Percentiles rank a stretch among this genome's conserved stretches.
Conservation (phyloP, 2,329 filamentous ascomycete genomes). For the Trichoderma koningiopsis region DNA sequence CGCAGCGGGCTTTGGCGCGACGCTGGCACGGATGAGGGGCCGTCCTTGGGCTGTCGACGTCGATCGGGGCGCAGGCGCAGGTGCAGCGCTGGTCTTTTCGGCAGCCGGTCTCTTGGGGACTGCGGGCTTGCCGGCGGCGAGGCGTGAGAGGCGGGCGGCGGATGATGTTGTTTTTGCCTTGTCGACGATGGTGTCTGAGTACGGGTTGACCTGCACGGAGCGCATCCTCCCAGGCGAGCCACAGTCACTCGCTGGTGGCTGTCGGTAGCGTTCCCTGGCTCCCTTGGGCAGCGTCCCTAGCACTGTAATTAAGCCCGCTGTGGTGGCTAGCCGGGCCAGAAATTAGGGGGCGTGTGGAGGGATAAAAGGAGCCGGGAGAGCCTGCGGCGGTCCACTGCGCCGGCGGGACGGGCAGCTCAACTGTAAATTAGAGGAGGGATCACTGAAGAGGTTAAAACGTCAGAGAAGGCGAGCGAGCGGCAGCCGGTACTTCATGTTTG, state of each 20-base stretch:
- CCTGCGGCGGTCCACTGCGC: constrained; percentile 14
- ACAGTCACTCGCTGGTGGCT: background rate
- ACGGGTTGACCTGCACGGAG: constrained; percentile 20
- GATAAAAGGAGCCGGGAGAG: constrained; percentile 22
- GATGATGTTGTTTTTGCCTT: constrained; percentile 4
- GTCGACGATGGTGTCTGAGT: constrained; percentile 23
- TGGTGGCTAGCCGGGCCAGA: constrained; percentile 17
- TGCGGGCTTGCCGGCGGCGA: constrained; percentile 9
- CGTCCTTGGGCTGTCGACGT: constrained; percentile 6
- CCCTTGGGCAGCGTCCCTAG: constrained; percentile 7
- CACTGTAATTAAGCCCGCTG: constrained; percentile 21
- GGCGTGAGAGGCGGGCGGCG: constrained; percentile 12
- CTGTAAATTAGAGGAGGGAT: constrained; percentile 1
- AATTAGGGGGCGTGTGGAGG: constrained; percentile 26
- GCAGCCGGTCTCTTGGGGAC: background rate
- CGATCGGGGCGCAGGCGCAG: background rate
- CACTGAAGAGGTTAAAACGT: background rate
- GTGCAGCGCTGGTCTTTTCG: background rate
- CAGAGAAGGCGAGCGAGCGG: background rate
- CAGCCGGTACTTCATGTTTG: background rate
- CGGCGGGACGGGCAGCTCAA: constrained; percentile 2
- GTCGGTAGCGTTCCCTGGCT: background rate
- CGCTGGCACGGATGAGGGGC: constrained; percentile 26
- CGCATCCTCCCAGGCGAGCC: constrained; percentile 23
- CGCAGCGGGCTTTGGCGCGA: constrained; percentile 12